Base-by-base conservation (phyloP, 1,139 yeast genomes). In the Diutina neorugosa region DNA sequence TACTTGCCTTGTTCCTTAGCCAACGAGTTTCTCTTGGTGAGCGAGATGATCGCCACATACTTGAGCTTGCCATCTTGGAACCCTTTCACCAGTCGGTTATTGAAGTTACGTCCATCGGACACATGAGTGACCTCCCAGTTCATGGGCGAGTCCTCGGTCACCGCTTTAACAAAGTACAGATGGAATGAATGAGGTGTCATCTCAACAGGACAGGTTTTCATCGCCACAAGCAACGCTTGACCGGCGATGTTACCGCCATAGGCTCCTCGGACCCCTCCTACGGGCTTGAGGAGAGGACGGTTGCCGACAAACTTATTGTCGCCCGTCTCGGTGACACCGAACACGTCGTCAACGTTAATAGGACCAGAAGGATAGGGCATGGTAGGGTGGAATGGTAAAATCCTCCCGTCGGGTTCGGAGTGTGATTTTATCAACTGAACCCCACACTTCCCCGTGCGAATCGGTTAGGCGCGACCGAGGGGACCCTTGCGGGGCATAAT, bases 71-170 rank as follows among this genome's bases (percentile, higher is more conserved):
- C 80, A 23, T 71, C 63, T 63, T 84, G 90, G 47, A 66, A 69
- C 0, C 83, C 86, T 51, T 71, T 69, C 4, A 85, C 76, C 47
- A 80, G 75, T 54, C 86, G 73, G 52, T 84, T 83, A 51, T 76
- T 70, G 62, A 82, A 86, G 56, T 60, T 82, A 55, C 77, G 79
- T 2, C 94, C 94, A 55, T 78, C 66, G 51, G 73, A 69, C n/a
- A 69, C 64, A 41, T 54, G 55, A 44, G 34, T 53, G 23, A 62
- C 63, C 27, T 55, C 55, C 68, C 68, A 64, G 14, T 55, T 58
- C 20, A 64, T 52, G 1, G 60, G 60, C 3, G 9, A 43, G 16
- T 51, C 27, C 44, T 60, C 65, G 16, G 52, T 44, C 60, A 57
- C 73, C 3, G 74, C 70, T 52, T 67, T 66, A 16, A 71, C 62